Evolutionary conservation across 305 asterid genomes (phyloP).

Genomic region (Rubia peregrina): DNA sequence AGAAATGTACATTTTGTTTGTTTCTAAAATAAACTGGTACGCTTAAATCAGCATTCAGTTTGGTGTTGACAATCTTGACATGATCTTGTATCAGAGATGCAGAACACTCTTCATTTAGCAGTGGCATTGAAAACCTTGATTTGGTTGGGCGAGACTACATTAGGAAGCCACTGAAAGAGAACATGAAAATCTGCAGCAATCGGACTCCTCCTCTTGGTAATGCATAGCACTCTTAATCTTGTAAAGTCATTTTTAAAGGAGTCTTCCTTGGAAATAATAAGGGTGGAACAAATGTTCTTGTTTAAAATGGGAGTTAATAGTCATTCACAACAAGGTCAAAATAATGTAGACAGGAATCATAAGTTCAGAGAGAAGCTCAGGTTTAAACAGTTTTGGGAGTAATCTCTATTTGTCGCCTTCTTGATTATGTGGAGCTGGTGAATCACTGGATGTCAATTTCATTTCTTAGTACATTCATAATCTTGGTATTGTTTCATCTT

Average conservation of each 20-base stretch:
- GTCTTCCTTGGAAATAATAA: not conserved
- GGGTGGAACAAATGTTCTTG: conserved; percentile 2
- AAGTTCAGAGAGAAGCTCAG: not conserved
- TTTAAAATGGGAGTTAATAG: not conserved
- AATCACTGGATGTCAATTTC: not conserved
- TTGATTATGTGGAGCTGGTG: not conserved
- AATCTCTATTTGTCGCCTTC: not conserved
- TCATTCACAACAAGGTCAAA: not conserved
- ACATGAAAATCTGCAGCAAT: conserved; percentile 25
- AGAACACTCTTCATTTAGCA: conserved; percentile 27
- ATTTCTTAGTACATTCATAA: not conserved
- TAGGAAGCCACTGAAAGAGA: conserved; percentile 28
- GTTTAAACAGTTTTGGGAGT: not conserved
- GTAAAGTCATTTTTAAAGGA: not conserved
- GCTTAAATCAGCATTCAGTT: conserved; percentile 12
- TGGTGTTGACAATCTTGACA: conserved; percentile 16
- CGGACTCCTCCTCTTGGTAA: conserved; percentile 49
- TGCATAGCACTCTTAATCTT: not conserved
- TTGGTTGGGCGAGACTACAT: conserved; percentile 22
- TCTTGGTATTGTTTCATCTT: not conserved
- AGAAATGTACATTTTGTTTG: not conserved
- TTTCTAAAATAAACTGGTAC: not conserved
- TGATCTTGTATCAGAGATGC: conserved; percentile 31
- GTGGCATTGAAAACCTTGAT: conserved; percentile 28
- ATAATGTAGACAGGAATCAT: not conserved